phyloP scores from a whole-genome alignment of 176 grass and related monocot species.

The Areca catechu region DNA sequence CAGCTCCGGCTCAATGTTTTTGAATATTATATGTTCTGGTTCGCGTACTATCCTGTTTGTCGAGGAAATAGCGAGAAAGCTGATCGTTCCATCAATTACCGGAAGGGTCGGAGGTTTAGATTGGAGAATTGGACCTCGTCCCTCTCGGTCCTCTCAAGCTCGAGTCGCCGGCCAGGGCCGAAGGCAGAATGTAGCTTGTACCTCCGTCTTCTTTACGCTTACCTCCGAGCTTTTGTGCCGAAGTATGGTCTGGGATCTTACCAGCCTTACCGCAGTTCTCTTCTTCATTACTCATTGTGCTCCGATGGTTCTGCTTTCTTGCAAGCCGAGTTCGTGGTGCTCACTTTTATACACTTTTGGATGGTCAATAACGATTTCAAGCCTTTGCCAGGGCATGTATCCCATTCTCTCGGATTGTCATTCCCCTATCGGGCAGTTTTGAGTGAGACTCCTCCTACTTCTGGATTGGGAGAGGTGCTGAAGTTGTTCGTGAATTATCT shows the following conservation, averaged over 20 bases:
- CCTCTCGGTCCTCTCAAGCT: constrained; percentile 31
- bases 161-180: constrained; percentile 24
- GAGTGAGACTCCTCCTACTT: constrained; percentile 34
- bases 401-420: constrained; percentile 22
- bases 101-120: constrained; percentile 18
- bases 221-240: constrained; percentile 63
- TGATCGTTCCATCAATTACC: background rate
- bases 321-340: constrained; percentile 48
- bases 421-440: constrained; percentile 12
- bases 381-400: constrained; percentile 37
- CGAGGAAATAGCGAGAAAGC: constrained; percentile 15
- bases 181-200: constrained; percentile 53
- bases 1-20: constrained; percentile 64
- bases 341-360: constrained; percentile 81
- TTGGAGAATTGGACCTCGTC: constrained; percentile 67
- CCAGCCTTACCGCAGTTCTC: constrained; percentile 18
- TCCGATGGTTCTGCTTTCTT: constrained; percentile 22
- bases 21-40: constrained; percentile 97
- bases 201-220: constrained; percentile 57
- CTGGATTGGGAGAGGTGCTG: constrained; percentile 47
- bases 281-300: constrained; percentile 29
- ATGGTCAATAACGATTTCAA: constrained; percentile 80
- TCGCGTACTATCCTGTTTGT: constrained; percentile 71
- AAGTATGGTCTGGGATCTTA: constrained; percentile 21
- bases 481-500: constrained; percentile 72